Evolutionary conservation across 495 filamentous ascomycete genomes (phyloP), one percentile per base, ranked within the genome.

Genomic region (Aspergillus panamensis): DNA sequence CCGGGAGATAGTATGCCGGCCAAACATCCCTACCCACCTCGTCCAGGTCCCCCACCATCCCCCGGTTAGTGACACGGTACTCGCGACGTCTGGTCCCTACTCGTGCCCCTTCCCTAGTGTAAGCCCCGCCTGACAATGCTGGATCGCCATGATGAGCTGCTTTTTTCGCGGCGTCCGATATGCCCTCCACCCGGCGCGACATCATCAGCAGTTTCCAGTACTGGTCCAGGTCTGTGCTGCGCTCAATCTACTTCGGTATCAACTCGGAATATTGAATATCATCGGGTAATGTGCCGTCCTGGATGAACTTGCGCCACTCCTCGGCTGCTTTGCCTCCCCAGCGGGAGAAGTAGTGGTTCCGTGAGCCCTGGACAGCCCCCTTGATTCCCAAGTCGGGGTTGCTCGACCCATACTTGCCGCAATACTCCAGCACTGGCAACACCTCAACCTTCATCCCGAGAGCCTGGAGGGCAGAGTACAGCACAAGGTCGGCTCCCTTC

Each of bases 401-500:
- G 8, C 19, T 19, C 16, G 32, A 30, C 8, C 42, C 37, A 21
- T 53, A 53, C 13, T 14, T 10, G 1, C 47, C 58, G 14, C 33
- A 25, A 8, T 19, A 7, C 8, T 64, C 53, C 9, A 62, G 21
- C 16, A 71, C 43, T 4, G 64, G 68, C 4, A 57, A 48, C 3
- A 66, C 32, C 5, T 61, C 37, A 12, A 60, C 48, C 3, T 64
- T 16, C 6, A 66, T 29, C 4, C 64, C 64, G 1, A 72, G 59
- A 1, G 62, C 62, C 19, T 53, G 53, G 40, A 69, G 53, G 1
- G 66, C 53, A 5, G 62, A 52, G 47, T 67, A 72, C 0, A 69
- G 14, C 0, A 60, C 55, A 6, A 69, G 53, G 35, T 70, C 68
- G 1, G 53, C 57, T 0, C 68, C 66, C 49, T 72, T 69, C 1